Percentiles rank a stretch among this genome's conserved stretches.
phyloP scores from a whole-genome alignment of 345 rosid species.

The Cardamine occulta region DNA sequence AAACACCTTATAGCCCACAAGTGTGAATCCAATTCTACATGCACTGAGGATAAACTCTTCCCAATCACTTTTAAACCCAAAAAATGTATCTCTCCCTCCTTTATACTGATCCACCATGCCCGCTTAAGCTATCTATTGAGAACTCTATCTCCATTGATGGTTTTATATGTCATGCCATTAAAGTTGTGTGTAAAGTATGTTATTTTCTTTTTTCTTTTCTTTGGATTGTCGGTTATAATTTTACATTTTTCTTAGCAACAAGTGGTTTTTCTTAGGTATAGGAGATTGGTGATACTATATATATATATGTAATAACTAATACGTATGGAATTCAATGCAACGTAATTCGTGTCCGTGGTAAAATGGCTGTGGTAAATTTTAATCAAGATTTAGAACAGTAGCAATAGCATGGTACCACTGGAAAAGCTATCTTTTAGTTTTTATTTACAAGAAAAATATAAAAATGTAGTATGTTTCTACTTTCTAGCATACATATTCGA shows the following conservation, averaged over 20 bases:
- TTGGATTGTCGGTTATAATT: background rate
- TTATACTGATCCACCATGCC: no score
- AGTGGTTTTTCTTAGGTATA: background rate
- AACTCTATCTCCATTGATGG: conserved; percentile 17
- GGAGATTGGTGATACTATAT: background rate
- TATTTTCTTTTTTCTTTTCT: background rate
- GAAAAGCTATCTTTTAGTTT: background rate
- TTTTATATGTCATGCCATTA: conserved; percentile 30
- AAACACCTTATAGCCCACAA: no score
- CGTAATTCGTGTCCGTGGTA: background rate
- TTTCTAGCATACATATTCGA: background rate
- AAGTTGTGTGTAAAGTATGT: conserved; percentile 21
- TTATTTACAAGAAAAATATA: no score
- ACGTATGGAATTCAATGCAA: background rate
- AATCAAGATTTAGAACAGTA: background rate
- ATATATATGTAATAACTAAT: background rate
- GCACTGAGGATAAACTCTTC: no score
- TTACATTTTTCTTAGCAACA: background rate
- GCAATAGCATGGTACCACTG: background rate
- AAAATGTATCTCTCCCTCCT: no score
- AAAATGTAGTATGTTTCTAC: no score
- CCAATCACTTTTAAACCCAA: no score
- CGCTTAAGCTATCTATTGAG: no score
- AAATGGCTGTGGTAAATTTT: background rate
- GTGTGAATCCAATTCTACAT: no score